Conservation (phyloP, 2,329 filamentous ascomycete species). For the Pyrenochaeta sp. region DNA sequence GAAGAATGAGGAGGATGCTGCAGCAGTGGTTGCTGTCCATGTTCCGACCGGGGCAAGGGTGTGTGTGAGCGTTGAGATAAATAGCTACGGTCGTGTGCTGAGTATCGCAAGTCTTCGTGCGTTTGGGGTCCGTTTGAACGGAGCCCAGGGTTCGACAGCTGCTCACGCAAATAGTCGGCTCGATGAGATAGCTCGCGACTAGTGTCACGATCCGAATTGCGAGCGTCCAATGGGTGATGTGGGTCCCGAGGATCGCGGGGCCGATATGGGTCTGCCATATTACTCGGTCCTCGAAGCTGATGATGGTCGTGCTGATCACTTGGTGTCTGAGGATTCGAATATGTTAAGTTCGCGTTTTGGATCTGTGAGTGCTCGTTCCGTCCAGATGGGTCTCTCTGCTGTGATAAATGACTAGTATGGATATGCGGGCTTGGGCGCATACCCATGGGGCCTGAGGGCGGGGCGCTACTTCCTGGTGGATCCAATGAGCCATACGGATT, state of each 20-base stretch:
- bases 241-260: constrained; percentile 39
- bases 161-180: constrained; percentile 41
- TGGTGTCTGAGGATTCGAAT: constrained; percentile 45
- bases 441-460: constrained; percentile 42
- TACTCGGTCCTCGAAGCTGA: constrained; percentile 32
- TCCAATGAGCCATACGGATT: constrained; percentile 50
- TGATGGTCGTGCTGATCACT: constrained; percentile 37
- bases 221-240: constrained; percentile 39
- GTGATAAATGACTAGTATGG: constrained; percentile 39
- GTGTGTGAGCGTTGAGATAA: constrained; percentile 44
- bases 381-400: constrained; percentile 36
- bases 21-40: constrained; percentile 37
- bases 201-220: constrained; percentile 44
- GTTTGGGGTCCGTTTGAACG: constrained; percentile 29
- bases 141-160: constrained; percentile 32
- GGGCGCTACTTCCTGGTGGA: constrained; percentile 37
- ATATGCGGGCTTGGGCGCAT: constrained; percentile 49
- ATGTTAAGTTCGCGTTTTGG: constrained; percentile 40
- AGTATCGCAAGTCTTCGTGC: constrained; percentile 41
- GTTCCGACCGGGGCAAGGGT: constrained; percentile 40
- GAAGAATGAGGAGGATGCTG: constrained; percentile 46
- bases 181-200: constrained; percentile 42
- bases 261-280: constrained; percentile 39
- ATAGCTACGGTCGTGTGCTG: constrained; percentile 39
- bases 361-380: constrained; percentile 45